Evolutionary conservation across 1,139 yeast species (phyloP), one percentile per base, ranked within the genome.

Genomic region (Scheffersomyces segobiensis): DNA sequence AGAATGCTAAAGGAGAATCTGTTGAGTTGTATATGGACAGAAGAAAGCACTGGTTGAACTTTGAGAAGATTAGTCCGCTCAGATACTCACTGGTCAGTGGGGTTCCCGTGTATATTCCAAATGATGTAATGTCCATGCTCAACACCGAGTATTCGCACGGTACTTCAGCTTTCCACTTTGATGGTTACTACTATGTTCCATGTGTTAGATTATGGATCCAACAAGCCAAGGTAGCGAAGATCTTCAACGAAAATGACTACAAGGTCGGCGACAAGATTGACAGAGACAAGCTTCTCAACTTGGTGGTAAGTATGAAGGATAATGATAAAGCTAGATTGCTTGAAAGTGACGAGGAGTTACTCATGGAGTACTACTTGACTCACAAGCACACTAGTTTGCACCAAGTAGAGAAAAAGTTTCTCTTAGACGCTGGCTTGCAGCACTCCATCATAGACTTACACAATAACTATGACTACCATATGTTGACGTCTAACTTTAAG

Each of bases 41-140:
- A 62, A 66, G 79, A 60, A 74, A 72, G 63, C 79, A 75, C 62
- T 75, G 78, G 78, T 63, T 70, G 22, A 70, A 64, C 49, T 72
- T 67, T 57, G 76, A 73, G 57, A 71, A 72, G 55, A 67, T 75
- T 51, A 71, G 63, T 55, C 79, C 78, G 1, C 69, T 75, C 52
- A 62, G 75, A 48, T 70, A 71, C 56, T 71, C 78, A 3, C 65
- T 71, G 76, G 62, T 75, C 55, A 70, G 74, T n/a, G 78, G 79
- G 0, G 78, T 75, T 17, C 79, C 79, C 2, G 75, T 73, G 3
- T 75, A 69, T 58, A 71, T 74, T n/a, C 79, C 79, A 1, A 71
- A 74, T 58, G 77, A 74, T 62, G 66, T 75, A 49, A 68, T 73
- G 72, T 62, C 74, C 2, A 68, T 73, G 71, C 67, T 75, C 55